Evolutionary conservation across 2,329 filamentous ascomycete genomes (phyloP).

Genomic region (Alternaria triticina): DNA sequence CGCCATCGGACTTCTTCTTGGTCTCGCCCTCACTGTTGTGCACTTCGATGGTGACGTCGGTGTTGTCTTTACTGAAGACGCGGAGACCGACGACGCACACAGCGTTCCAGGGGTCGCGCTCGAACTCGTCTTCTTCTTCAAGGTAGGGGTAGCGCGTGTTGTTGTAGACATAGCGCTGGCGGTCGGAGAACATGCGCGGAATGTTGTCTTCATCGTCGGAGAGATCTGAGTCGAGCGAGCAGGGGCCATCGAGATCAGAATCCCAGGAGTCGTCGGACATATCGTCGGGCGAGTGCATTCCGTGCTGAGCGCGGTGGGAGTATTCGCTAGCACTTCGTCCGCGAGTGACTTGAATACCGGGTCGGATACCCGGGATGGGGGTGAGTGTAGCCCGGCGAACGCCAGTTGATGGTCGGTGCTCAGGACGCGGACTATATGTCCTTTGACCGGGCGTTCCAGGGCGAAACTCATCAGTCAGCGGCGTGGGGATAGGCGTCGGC

Average conservation of each 20-base stretch:
- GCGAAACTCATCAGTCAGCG: constrained; percentile 38
- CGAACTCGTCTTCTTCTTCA: constrained; percentile 53
- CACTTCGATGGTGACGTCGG: constrained; percentile 59
- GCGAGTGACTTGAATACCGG: constrained; percentile 43
- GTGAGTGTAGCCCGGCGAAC: constrained; percentile 47
- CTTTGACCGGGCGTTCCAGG: constrained; percentile 41
- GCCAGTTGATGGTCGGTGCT: constrained; percentile 37
- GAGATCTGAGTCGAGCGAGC: constrained; percentile 33
- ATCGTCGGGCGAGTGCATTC: constrained; percentile 37
- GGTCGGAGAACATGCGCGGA: constrained; percentile 15
- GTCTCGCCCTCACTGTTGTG: constrained; percentile 47
- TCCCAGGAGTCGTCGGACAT: constrained; percentile 51
- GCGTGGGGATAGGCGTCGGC: constrained; percentile 31
- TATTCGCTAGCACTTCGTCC: constrained; percentile 36
- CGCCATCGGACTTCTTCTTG: constrained; percentile 29
- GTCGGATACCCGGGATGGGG: constrained; percentile 44
- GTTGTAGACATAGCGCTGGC: constrained; percentile 30
- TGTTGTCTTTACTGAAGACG: constrained; percentile 62
- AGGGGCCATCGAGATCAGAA: constrained; percentile 48
- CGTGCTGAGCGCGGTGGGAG: constrained; percentile 40
- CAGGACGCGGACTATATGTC: constrained; percentile 37
- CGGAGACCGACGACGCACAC: constrained; percentile 65
- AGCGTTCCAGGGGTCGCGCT: constrained; percentile 65
- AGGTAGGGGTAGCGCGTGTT: constrained; percentile 30
- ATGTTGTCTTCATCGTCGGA: constrained; percentile 25